These are phyloP conservation scores for Penicillium psychrofluorescens DNA, from an alignment of 495 filamentous ascomycete species.

Conservation along the genomic window DNA sequence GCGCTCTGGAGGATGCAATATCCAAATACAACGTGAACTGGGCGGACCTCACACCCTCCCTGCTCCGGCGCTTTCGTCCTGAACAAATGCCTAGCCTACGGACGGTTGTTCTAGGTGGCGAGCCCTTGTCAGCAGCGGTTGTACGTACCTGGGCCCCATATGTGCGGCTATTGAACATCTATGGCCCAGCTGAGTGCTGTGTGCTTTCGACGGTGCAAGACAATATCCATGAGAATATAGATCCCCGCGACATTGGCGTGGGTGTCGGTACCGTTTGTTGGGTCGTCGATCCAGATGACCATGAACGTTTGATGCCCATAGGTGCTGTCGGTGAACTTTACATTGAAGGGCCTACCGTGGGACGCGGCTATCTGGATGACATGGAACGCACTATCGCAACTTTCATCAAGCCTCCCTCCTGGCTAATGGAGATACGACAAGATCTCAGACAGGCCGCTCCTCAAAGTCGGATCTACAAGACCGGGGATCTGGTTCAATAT, in stretches of 20 bases:
- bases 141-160: background rate
- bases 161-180: background rate
- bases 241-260: background rate
- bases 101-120: background rate
- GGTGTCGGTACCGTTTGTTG: background rate
- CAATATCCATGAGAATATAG: background rate
- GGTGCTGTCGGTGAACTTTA: background rate
- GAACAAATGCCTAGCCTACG: background rate
- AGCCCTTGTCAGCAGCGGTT: background rate
- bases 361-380: background rate
- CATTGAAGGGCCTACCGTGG: background rate
- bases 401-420: background rate
- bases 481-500: background rate
- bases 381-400: background rate
- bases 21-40: background rate
- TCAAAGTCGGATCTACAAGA: background rate
- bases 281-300: background rate
- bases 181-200: background rate
- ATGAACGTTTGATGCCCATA: background rate
- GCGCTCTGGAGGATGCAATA: constrained; percentile 2
- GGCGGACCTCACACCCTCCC: background rate
- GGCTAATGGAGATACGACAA: background rate
- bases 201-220: background rate
- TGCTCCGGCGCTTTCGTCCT: background rate
- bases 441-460: background rate